Evolutionary conservation across 2,329 filamentous ascomycete genomes (phyloP).

Genomic region (Phaeosphaeriaceae sp.): DNA sequence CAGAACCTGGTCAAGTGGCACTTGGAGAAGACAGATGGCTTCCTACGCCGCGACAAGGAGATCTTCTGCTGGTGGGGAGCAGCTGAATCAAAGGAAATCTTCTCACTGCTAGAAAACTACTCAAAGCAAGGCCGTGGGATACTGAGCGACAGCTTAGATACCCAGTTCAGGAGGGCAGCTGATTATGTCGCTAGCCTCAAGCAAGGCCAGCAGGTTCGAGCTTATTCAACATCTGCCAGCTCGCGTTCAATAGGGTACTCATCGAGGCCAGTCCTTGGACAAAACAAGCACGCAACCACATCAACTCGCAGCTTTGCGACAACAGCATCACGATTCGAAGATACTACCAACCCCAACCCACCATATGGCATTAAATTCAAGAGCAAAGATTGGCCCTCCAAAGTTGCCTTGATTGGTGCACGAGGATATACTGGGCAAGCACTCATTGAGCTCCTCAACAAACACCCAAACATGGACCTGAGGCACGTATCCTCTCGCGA

Average conservation of each 20-base stretch:
- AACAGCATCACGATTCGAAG: constrained; percentile 46
- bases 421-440: constrained; percentile 94
- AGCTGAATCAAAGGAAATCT: constrained; percentile 79
- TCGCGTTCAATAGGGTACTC: constrained; percentile 42
- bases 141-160: constrained; percentile 88
- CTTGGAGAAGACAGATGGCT: constrained; percentile 95
- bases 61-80: constrained; percentile 97
- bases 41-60: constrained; percentile 81
- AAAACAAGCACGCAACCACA: constrained; percentile 41
- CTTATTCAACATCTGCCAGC: constrained; percentile 63
- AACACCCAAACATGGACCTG: constrained; percentile 88
- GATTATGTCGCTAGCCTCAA: constrained; percentile 69
- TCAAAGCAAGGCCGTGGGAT: constrained; percentile 81
- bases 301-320: constrained; percentile 62
- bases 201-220: constrained; percentile 67
- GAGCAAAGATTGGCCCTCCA: constrained; percentile 78
- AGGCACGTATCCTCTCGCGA: constrained; percentile 93
- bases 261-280: constrained; percentile 33
- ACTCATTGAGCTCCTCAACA: constrained; percentile 83
- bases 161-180: constrained; percentile 80
- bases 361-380: constrained; percentile 88
- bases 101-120: constrained; percentile 84
- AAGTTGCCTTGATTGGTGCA: constrained; percentile 86
- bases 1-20: constrained; percentile 95
- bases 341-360: constrained; percentile 83